Evolutionary conservation across 176 grass and related monocot genomes (phyloP).

Genomic region (Raddia distichophylla): DNA sequence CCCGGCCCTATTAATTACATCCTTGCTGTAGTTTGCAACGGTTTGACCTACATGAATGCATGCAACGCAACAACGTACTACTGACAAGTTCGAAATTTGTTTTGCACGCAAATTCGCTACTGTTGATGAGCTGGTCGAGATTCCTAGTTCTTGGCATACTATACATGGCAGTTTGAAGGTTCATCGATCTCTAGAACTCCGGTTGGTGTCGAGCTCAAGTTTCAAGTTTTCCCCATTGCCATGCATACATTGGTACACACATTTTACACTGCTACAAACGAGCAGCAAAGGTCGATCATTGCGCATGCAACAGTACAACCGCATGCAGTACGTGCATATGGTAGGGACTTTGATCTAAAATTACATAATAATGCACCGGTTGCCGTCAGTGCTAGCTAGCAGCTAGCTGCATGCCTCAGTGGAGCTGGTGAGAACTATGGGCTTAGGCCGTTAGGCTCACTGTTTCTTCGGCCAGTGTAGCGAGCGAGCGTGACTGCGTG

Average conservation of each 20-base stretch:
- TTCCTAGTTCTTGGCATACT: background rate
- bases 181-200: too few relatives aligned
- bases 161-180: background rate
- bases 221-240: background rate
- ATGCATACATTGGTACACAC: background rate
- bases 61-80: background rate
- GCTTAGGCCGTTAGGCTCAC: slow-evolving; percentile 22
- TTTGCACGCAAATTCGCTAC: background rate
- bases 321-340: background rate
- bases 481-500: background rate
- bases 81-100: background rate
- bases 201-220: background rate
- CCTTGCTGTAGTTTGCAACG: background rate
- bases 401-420: background rate
- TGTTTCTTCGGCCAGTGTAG: slow-evolving; percentile 22
- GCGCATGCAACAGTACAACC: background rate
- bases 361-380: background rate
- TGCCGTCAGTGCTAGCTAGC: background rate
- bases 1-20: background rate
- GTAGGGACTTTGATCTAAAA: background rate
- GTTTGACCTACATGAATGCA: slow-evolving; percentile 10
- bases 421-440: background rate
- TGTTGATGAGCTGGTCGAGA: background rate
- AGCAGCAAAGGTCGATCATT: background rate
- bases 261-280: too few relatives aligned